A percentile compares a stretch with the other conserved stretches of the same genome.
Evolutionary conservation across 768 basidiomycete genomes (phyloP).

Genomic region (Boletus pseudo-olivaceus): DNA sequence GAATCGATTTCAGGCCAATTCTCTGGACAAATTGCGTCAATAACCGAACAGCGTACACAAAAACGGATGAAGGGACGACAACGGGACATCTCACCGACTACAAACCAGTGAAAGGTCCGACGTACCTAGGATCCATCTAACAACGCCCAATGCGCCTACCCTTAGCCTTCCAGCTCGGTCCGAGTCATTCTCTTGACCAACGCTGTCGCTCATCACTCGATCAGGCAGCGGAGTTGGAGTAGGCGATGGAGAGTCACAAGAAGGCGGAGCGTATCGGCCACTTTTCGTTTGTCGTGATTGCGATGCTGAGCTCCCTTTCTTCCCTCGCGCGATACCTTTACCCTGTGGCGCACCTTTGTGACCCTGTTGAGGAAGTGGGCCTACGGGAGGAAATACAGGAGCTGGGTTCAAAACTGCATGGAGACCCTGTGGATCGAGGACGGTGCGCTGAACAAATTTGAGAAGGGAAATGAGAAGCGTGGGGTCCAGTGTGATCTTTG

Average conservation of each 20-base stretch:
- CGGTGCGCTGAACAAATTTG: conserved; percentile 49
- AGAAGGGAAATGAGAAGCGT: conserved; percentile 37
- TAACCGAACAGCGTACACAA: background rate
- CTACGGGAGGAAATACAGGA: conserved; percentile 34
- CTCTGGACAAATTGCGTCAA: conserved; percentile 12
- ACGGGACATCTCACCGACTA: background rate
- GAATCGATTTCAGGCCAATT: conserved; percentile 10
- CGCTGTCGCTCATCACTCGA: conserved; percentile 26
- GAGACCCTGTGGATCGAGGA: conserved; percentile 59
- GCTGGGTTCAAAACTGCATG: conserved; percentile 63
- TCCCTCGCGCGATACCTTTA: conserved; percentile 13
- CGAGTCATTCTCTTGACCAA: conserved; percentile 60
- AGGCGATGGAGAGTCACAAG: conserved; percentile 31
- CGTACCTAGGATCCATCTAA: conserved; percentile 63
- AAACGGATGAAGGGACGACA: background rate
- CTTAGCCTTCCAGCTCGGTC: conserved; percentile 70
- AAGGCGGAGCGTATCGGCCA: conserved; percentile 30
- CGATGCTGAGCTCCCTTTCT: conserved; percentile 19
- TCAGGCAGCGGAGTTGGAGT: conserved; percentile 19
- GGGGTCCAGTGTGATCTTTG: conserved; percentile 32
- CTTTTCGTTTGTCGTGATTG: conserved; percentile 30
- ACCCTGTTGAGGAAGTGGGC: conserved; percentile 7
- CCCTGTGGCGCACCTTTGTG: conserved; percentile 2
- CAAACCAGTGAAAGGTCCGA: conserved; percentile 10
- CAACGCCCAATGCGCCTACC: conserved; percentile 61